These are phyloP conservation scores for Neonectria faginata DNA, from an alignment of 2,329 filamentous ascomycete genomes.

Conservation along the genomic window DNA sequence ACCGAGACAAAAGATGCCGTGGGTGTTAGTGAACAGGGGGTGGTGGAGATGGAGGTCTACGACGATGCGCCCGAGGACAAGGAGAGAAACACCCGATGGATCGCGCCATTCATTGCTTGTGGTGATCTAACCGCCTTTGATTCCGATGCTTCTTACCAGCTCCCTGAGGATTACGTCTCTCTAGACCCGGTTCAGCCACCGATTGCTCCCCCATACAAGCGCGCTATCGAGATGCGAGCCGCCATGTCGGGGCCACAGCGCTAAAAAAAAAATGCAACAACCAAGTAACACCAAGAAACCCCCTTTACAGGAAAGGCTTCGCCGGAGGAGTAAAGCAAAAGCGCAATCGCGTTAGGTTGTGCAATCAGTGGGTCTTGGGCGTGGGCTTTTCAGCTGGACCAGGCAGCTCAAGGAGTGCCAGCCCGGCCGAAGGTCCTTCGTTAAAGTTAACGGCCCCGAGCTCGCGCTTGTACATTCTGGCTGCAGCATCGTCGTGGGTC, in stretches of 20 bases:
- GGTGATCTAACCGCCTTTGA: constrained; percentile 95
- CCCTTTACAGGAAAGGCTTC: constrained; percentile 12
- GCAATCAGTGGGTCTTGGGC: constrained; percentile 47
- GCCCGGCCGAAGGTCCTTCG: constrained; percentile 54
- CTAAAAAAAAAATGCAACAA: constrained; percentile 37
- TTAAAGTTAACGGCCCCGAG: constrained; percentile 60
- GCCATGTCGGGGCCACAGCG: constrained; percentile 49
- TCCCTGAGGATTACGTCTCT: constrained; percentile 87
- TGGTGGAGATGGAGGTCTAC: constrained; percentile 65
- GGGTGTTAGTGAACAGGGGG: constrained; percentile 46
- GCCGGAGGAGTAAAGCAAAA: constrained; percentile 2
- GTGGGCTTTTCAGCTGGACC: constrained; percentile 52
- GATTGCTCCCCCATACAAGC: constrained; percentile 94
- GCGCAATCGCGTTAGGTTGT: not conserved
- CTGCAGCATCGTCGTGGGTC: constrained; percentile 55
- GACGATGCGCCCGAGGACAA: constrained; percentile 51
- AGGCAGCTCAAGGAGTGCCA: constrained; percentile 57
- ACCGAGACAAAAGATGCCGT: constrained; percentile 59
- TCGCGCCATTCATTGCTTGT: constrained; percentile 96
- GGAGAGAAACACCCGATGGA: constrained; percentile 73
- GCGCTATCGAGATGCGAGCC: constrained; percentile 79
- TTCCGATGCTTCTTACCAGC: constrained; percentile 91
- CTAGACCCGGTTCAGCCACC: constrained; percentile 95
- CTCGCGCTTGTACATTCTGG: constrained; percentile 60
- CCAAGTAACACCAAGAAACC: constrained; percentile 30